Percentiles rank a stretch among this genome's conserved stretches.
Conservation (phyloP, 805 yeast genomes). For the Spathaspora arborariae region DNA sequence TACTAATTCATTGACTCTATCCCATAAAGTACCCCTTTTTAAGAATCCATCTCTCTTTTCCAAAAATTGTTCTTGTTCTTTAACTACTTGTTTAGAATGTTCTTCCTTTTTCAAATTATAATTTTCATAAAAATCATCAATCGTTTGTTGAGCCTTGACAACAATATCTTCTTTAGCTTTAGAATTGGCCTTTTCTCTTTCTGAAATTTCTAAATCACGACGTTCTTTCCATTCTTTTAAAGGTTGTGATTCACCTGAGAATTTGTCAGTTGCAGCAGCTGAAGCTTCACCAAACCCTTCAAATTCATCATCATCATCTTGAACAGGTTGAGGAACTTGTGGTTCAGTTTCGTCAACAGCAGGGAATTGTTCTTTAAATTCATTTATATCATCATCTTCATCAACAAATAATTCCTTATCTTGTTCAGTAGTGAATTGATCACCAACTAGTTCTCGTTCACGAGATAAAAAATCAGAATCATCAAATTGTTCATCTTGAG, state of each 20-base stretch:
- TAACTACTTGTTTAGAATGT: slow-evolving; percentile 56
- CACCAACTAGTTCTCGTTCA: slow-evolving; percentile 66
- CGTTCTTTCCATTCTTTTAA: slow-evolving; percentile 75
- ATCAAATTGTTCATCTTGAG: slow-evolving; percentile 28
- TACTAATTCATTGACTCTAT: slow-evolving; percentile 51
- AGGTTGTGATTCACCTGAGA: slow-evolving; percentile 47
- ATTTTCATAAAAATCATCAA: slow-evolving; percentile 89
- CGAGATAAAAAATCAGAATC: slow-evolving; percentile 61
- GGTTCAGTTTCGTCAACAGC: slow-evolving; percentile 35
- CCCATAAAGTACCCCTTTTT: slow-evolving; percentile 53
- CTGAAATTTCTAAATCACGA: slow-evolving; percentile 70
- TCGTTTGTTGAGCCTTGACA: slow-evolving; percentile 72
- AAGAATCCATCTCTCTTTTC: slow-evolving; percentile 68
- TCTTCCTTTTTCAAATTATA: slow-evolving; percentile 81
- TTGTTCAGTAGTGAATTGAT: slow-evolving; percentile 64
- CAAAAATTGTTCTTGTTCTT: slow-evolving; percentile 68
- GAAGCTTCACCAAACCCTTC: slow-evolving; percentile 23
- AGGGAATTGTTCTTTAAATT: slow-evolving; percentile 64
- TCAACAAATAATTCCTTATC: slow-evolving; percentile 47
- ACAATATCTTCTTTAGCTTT: slow-evolving; percentile 64
- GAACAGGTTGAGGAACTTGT: slow-evolving; percentile 13
- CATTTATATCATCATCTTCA: slow-evolving; percentile 44
- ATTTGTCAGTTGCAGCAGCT: slow-evolving; percentile 10
- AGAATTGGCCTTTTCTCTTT: slow-evolving; percentile 70
- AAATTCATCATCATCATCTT: slow-evolving; percentile 39